These are phyloP conservation scores for Aspergillus affinis DNA, from an alignment of 495 filamentous ascomycete species.

Conservation along the genomic window DNA sequence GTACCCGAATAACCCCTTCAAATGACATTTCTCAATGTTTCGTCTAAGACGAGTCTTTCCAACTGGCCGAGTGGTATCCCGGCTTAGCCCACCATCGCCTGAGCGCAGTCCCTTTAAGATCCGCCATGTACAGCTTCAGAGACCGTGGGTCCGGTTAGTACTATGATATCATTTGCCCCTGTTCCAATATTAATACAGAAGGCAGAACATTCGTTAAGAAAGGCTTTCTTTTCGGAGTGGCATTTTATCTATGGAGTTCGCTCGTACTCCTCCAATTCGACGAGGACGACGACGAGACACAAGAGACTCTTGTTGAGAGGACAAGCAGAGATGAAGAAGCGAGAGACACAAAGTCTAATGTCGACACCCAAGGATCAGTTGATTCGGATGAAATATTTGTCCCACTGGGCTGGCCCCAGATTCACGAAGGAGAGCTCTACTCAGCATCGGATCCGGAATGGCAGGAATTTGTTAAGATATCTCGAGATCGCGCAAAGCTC, in stretches of 20 bases:
- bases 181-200: constrained; percentile 8
- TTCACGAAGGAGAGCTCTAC: constrained; percentile 54
- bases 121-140: constrained; percentile 40
- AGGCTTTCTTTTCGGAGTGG: constrained; percentile 32
- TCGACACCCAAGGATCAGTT: constrained; percentile 31
- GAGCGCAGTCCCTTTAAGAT: constrained; percentile 21
- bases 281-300: constrained; percentile 25
- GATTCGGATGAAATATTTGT: constrained; percentile 56
- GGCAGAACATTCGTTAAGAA: constrained; percentile 35
- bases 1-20: constrained; percentile 11
- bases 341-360: constrained; percentile 16
- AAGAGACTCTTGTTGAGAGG: constrained; percentile 2
- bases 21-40: constrained; percentile 38
- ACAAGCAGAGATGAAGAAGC: constrained; percentile 1
- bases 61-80: constrained; percentile 27
- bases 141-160: constrained; percentile 41
- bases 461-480: constrained; percentile 61
- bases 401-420: constrained; percentile 56
- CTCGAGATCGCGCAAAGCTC: constrained; percentile 49
- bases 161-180: neutral
- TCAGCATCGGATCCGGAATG: constrained; percentile 67
- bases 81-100: constrained; percentile 21
- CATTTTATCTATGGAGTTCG: constrained; percentile 41
- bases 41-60: constrained; percentile 34
- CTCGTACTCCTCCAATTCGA: constrained; percentile 42